A percentile compares a stretch with the other conserved stretches of the same genome.
phyloP scores from a whole-genome alignment of 306 rosid species.

The Acacia crassicarpa region DNA sequence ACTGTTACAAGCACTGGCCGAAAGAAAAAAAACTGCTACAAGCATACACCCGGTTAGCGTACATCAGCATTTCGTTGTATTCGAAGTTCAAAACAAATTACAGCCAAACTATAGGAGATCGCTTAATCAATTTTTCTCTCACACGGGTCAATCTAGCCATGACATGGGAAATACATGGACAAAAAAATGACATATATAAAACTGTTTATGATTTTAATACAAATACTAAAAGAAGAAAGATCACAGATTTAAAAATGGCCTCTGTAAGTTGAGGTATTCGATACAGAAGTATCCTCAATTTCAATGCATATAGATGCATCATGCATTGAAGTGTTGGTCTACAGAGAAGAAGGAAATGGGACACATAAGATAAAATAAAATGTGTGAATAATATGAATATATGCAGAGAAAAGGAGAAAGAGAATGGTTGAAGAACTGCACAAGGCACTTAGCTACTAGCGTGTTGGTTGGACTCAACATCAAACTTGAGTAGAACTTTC shows the following conservation, averaged over 20 bases:
- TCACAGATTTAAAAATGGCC: not conserved
- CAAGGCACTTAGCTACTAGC: not conserved
- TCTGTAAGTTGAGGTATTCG: not conserved
- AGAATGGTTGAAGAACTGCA: conserved; percentile 3
- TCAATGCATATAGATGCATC: not conserved
- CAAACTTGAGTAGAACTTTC: conserved; percentile 8
- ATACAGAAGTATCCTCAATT: not conserved
- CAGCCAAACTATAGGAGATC: not conserved
- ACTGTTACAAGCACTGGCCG: not conserved
- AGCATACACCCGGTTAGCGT: not conserved
- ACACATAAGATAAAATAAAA: not conserved
- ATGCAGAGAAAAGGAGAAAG: not conserved
- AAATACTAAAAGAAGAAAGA: not conserved
- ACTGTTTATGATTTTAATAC: too few relatives aligned
- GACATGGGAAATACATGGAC: not conserved
- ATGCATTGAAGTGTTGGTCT: not conserved
- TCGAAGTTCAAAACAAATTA: not conserved
- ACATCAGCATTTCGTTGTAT: not conserved
- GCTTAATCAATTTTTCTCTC: not conserved
- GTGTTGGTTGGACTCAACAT: not conserved
- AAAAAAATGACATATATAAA: not conserved
- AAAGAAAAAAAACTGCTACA: not conserved
- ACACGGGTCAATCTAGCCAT: not conserved
- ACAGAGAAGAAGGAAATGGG: not conserved
- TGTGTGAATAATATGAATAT: not conserved